Conservation (phyloP, 352 stramenopile genomes). For the Globisporangium emineosum region DNA sequence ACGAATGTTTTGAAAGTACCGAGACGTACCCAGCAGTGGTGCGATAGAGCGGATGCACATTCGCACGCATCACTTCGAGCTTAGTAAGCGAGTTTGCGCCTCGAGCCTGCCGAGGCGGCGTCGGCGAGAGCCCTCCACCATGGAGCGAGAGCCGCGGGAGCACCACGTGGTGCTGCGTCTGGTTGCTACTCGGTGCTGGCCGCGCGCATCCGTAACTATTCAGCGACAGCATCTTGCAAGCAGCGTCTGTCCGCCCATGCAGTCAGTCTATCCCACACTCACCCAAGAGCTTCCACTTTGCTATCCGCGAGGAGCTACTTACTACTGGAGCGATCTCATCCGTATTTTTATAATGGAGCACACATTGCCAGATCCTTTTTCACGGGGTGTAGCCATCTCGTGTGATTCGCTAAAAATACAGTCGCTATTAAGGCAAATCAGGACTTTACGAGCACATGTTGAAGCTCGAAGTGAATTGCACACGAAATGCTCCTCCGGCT, state of each 20-base stretch:
- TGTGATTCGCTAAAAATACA: too few species aligned
- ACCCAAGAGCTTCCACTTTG: neutral
- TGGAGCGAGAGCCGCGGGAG: conserved; percentile 39
- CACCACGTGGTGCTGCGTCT: conserved; percentile 22
- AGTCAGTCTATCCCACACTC: neutral
- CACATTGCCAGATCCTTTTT: too few species aligned
- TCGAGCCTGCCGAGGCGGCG: conserved; percentile 21
- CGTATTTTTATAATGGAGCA: too few species aligned
- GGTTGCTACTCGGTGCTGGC: conserved; percentile 16
- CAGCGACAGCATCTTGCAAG: conserved; percentile 20
- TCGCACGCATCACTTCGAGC: conserved; percentile 38
- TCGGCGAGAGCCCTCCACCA: conserved; percentile 11
- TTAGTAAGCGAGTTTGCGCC: conserved; percentile 48
- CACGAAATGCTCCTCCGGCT: too few species aligned
- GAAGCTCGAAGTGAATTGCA: too few species aligned
- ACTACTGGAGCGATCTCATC: neutral
- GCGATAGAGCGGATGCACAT: conserved; percentile 48
- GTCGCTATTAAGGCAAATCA: too few species aligned
- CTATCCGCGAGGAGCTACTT: neutral
- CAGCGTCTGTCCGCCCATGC: neutral
- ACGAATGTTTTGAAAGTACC: neutral
- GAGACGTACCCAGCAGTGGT: conserved; percentile 41
- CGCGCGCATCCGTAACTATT: conserved; percentile 22
- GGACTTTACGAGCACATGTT: too few species aligned
- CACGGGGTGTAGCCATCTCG: too few species aligned